Base-by-base conservation (phyloP, 306 rosid genomes). In the Myrica gale region DNA sequence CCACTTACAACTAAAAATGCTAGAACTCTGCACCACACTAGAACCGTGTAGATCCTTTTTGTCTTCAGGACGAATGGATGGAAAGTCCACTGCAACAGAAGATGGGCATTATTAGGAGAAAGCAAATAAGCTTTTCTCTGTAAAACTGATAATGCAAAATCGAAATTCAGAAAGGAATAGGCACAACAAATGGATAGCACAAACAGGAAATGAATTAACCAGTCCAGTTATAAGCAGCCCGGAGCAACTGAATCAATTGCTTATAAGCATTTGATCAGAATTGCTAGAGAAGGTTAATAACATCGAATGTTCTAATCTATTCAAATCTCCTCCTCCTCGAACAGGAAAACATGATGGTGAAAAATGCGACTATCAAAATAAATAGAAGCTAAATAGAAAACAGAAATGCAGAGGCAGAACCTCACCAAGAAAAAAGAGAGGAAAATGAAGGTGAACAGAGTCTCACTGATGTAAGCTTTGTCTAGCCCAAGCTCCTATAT, bases 11-110 rank as follows among this genome's bases (percentile, higher is more conserved):
- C 96, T 92, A 96, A 89, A 85, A 84, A 96, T 61, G 98, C 80
- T 78, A 96, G 89, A 87, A 89, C 96, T 85, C 99, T 92, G 91
- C 99, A 96, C 99, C 99, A 96, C 52, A 96, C 45, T 72, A 89
- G 80, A 84, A 92, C 99, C 52, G 99, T 96, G 81, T 88, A 96
- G 80, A 96, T 86, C 96, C 86, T 96, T 86, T 90, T 96, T 83
- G 86, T 83, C 98, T 96, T 96, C 74, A 88, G 82, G 74, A 96
- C 72, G 85, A 96, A 96, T 66, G 99, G 99, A 82, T 96, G 97
- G 68, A 96, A 96, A 39, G 93, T 89, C 99, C 99, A 96, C 99
- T 96, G 96, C 88, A 90, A 78, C 71, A 81, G 50, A 85, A 84
- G 76, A 86, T 13, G 68, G 69, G 1, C 70, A 42, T 65, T 65